Percentiles rank a stretch among this genome's conserved stretches.
Evolutionary conservation across 140 eudicot genomes (phyloP).

Genomic region (Cichorium intybus): DNA sequence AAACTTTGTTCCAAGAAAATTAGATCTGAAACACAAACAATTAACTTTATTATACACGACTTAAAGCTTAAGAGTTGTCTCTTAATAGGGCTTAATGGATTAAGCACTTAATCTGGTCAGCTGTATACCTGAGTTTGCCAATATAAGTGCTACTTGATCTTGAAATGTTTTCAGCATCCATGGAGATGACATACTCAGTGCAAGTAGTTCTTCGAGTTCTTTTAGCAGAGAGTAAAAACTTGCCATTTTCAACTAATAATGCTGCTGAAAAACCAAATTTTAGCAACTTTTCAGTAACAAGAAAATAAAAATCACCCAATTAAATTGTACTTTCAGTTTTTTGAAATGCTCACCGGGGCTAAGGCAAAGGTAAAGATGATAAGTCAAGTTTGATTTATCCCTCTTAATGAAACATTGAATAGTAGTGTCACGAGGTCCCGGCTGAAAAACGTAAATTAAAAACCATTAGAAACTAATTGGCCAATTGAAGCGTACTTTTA

Average conservation of each 20-base stretch:
- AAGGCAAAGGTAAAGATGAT: conserved; percentile 82
- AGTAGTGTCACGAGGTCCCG: conserved; percentile 83
- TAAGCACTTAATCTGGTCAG: too few species aligned
- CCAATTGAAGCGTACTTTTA: neutral
- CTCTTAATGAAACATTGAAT: conserved; percentile 86
- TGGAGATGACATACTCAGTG: conserved; percentile 82
- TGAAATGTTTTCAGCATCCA: conserved; percentile 80
- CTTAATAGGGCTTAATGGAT: too few species aligned
- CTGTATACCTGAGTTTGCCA: conserved; percentile 71
- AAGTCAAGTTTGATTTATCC: conserved; percentile 80
- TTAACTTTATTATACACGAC: too few species aligned
- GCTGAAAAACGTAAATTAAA: conserved; percentile 41
- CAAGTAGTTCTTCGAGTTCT: conserved; percentile 86
- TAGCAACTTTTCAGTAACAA: conserved; percentile 2
- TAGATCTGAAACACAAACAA: conserved; percentile 50
- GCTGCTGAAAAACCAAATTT: conserved; percentile 50
- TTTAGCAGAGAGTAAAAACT: conserved; percentile 89
- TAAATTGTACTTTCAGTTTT: neutral
- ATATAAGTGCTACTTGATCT: conserved; percentile 79
- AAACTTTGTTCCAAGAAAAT: conserved; percentile 90
- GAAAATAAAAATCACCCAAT: neutral
- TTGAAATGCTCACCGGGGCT: conserved; percentile 61
- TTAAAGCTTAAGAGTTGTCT: too few species aligned
- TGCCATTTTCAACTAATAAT: conserved; percentile 83
- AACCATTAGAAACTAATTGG: conserved; percentile 8